Evolutionary conservation across 2,329 filamentous ascomycete species (phyloP).

Genomic region (Juglanconis oblonga): DNA sequence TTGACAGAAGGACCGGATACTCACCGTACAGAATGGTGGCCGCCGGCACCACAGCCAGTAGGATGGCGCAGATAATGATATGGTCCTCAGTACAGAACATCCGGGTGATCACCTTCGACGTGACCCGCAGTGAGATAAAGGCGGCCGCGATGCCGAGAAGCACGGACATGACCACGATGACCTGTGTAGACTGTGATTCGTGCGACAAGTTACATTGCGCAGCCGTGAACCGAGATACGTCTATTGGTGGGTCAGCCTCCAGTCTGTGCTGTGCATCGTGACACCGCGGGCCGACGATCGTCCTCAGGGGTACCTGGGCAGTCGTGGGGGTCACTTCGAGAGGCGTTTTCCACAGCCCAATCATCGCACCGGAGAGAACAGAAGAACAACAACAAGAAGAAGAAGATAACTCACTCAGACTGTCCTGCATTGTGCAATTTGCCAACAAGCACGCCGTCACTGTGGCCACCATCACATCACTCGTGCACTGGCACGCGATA

Average conservation of each 20-base stretch:
- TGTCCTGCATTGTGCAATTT: constrained; percentile 16
- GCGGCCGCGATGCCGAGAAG: not conserved
- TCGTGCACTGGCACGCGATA: constrained; percentile 9
- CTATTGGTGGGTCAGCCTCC: not conserved
- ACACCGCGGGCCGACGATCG: not conserved
- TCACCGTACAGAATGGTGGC: constrained; percentile 9
- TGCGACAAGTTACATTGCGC: constrained; percentile 2
- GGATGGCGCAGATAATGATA: constrained; percentile 4
- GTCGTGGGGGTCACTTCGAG: not conserved
- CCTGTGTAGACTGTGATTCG: constrained; percentile 2
- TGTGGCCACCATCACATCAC: not conserved
- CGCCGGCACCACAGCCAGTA: constrained; percentile 1
- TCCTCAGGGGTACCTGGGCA: not conserved
- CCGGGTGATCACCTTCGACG: constrained; percentile 6
- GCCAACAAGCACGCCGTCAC: constrained; percentile 5
- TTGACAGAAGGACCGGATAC: not conserved
- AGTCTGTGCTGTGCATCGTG: not conserved
- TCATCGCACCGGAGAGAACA: not conserved
- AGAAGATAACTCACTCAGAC: constrained; percentile 11
- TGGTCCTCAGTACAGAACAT: constrained; percentile 14
- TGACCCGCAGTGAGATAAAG: constrained; percentile 4
- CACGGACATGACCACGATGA: constrained; percentile 8
- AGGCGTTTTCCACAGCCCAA: not conserved
- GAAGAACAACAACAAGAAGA: not conserved
- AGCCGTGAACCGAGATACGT: constrained; percentile 5